phyloP scores from a whole-genome alignment of 352 stramenopile species.

The Pythium vanterpoolii region DNA sequence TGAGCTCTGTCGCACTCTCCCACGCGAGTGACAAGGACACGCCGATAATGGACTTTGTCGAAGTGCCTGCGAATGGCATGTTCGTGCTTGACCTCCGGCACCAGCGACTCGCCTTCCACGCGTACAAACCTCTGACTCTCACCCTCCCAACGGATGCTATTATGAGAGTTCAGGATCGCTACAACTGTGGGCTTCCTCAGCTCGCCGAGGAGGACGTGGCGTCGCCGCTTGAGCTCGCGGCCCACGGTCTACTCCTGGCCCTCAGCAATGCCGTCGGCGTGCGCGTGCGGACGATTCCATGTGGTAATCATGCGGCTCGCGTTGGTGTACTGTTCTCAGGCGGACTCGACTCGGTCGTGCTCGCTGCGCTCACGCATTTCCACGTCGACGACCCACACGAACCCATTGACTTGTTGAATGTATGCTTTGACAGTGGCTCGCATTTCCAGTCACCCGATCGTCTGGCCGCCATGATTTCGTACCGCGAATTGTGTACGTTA shows the following conservation, averaged over 20 bases:
- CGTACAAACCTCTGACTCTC: slow-evolving; percentile 31
- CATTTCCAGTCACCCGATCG: slow-evolving; percentile 86
- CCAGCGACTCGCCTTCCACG: slow-evolving; percentile 33
- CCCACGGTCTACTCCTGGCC: slow-evolving; percentile 44
- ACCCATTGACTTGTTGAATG: slow-evolving; percentile 92
- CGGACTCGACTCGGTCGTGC: slow-evolving; percentile 94
- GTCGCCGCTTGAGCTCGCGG: slow-evolving; percentile 24
- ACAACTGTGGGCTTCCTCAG: slow-evolving; percentile 26
- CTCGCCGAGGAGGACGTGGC: background rate
- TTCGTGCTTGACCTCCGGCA: slow-evolving; percentile 58
- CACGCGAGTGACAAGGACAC: background rate
- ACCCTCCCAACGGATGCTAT: background rate
- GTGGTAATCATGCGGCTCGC: background rate
- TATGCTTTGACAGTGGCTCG: slow-evolving; percentile 89
- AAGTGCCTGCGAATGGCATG: slow-evolving; percentile 76
- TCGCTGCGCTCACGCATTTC: slow-evolving; percentile 89
- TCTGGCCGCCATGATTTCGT: slow-evolving; percentile 78
- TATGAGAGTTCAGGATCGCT: slow-evolving; percentile 25
- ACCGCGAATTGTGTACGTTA: slow-evolving; percentile 73
- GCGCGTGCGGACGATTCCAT: slow-evolving; percentile 70
- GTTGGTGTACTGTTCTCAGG: slow-evolving; percentile 96
- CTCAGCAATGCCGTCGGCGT: slow-evolving; percentile 81
- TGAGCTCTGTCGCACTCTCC: slow-evolving; percentile 45
- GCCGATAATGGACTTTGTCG: slow-evolving; percentile 33
- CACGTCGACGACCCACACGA: slow-evolving; percentile 47